Evolutionary conservation across 164 flowering plant species (phyloP), one percentile per base, ranked within the genome.

Genomic region (Pachysandra terminalis): DNA sequence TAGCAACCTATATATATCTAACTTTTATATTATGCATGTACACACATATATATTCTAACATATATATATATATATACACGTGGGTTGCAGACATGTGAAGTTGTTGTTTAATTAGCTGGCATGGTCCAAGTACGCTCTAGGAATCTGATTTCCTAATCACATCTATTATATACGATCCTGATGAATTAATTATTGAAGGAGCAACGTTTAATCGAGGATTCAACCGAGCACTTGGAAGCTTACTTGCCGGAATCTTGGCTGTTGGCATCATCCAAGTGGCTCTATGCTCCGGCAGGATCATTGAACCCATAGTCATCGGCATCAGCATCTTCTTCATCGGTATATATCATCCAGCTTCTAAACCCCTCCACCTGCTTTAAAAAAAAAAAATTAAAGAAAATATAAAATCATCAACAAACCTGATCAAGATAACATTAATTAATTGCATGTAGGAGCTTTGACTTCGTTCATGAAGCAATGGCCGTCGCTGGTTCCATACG

Each of bases 191-290:
- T 73, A 61, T 23, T 65, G 1, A 51, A 91, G 97, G 97, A 22
- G 85, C 90, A 9, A 91, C 97, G 16, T 88, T 88, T 45, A 89
- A 87, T 64, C 72, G 84, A 69, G 97, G 97, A 62, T 84, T 91
- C 83, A 91, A 91, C 70, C 76, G 96, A 32, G 93, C 91, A n/a
- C 81, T 91, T 5, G 97, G 97, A 68, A 91, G 96, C 74, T 69
- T 89, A 67, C 83, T 88, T 45, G 97, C 97, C 1, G 97, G 93
- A 73, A 67, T 85, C 61, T 70, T 91, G 1, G 96, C 92, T 17
- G 71, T 91, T 52, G 70, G 66, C 16, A 70, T 87, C 22, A 84
- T 77, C 68, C 85, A 88, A 79, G 55, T 84, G 13, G 96, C 92
- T 45, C 66, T 90, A 19, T 63, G 22, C 35, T 32, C 74, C 0